A percentile compares a stretch with the other conserved stretches of the same genome.
Conservation (phyloP, 2,329 filamentous ascomycete genomes). For the Triangularia setosa region DNA sequence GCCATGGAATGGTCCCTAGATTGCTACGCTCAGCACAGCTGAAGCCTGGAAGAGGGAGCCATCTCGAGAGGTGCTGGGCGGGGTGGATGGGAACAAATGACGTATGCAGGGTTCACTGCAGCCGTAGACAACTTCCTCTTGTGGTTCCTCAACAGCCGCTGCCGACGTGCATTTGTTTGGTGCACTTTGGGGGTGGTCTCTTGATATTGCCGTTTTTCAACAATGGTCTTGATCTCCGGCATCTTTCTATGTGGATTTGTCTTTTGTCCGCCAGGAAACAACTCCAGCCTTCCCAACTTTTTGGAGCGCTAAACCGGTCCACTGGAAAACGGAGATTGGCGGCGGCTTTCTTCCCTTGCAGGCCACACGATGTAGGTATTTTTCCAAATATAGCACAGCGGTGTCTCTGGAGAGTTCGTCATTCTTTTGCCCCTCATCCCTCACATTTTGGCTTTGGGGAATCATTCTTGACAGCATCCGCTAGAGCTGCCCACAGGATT, state of each 20-base stretch:
- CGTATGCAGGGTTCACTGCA: slow-evolving; percentile 19
- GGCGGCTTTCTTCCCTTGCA: not conserved
- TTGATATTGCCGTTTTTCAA: too few relatives aligned
- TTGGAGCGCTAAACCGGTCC: not conserved
- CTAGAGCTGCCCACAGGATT: not conserved
- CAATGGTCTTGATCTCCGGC: not conserved
- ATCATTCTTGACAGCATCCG: not conserved
- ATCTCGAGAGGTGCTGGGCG: not conserved
- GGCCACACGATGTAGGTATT: not conserved
- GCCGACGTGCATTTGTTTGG: slow-evolving; percentile 10
- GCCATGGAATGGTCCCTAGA: not conserved
- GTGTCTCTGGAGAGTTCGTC: slow-evolving; percentile 3
- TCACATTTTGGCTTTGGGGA: not conserved
- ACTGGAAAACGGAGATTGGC: not conserved
- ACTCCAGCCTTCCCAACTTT: not conserved
- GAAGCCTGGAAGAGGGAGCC: not conserved
- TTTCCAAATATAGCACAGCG: slow-evolving; percentile 7
- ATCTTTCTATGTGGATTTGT: not conserved
- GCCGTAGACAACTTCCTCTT: not conserved
- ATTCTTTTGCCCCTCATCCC: slow-evolving; percentile 9
- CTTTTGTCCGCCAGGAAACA: not conserved
- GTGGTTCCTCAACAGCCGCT: slow-evolving; percentile 9
- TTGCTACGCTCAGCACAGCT: not conserved
- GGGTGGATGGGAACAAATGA: slow-evolving; percentile 13
- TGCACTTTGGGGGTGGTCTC: not conserved